Base-by-base conservation (phyloP, 2,329 filamentous ascomycete genomes). In the Elsinoe batatas region DNA sequence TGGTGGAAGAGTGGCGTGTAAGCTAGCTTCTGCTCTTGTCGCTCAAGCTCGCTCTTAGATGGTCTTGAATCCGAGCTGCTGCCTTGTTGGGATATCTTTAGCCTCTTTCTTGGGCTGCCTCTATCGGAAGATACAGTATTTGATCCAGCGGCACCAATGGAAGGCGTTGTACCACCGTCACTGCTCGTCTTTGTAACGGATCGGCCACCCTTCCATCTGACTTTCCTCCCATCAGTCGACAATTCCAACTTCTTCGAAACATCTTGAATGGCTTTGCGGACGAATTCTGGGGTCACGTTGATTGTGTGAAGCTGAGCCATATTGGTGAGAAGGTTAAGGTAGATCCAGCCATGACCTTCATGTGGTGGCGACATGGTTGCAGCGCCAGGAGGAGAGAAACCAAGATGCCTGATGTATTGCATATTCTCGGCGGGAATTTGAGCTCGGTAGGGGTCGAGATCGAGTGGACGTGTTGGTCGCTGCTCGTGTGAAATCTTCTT, bases 241-340 rank as follows among this genome's bases (percentile, higher is more conserved):
- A 94, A 67, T 65, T 94, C 87, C 53, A 95, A 83, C 62, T 85
- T 87, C 17, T 79, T 78, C 63, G 87, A 91, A 61, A 83, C 79
- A 50, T 86, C 81, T 0, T 75, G 73, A 1, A 94, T 76, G 0
- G 89, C 86, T 35, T 80, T 79, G 57, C 86, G 83, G 37, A 93
- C 82, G 63, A 91, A 91, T 26, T 85, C 82, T 0, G 84, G 78
- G 0, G 88, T 90, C 1, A 94, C 88, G 57, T 89, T 91, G 61
- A 93, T 78, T 0, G 90, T 91, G 63, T 94, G 88, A 15, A 94
- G 72, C 69, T 94, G 88, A 0, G 89, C 88, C 74, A 94, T 79
- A 64, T 85, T 90, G 65, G 84, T 83, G 1, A 94, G 75, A 1
- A 94, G 71, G 62, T 93, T 93, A 5, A 93, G 72, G 62, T 91